A percentile compares a stretch with the other conserved stretches of the same genome.
These are phyloP conservation scores for Sclerotinia spermophila DNA, from an alignment of 2,329 filamentous ascomycete species.

Conservation along the genomic window DNA sequence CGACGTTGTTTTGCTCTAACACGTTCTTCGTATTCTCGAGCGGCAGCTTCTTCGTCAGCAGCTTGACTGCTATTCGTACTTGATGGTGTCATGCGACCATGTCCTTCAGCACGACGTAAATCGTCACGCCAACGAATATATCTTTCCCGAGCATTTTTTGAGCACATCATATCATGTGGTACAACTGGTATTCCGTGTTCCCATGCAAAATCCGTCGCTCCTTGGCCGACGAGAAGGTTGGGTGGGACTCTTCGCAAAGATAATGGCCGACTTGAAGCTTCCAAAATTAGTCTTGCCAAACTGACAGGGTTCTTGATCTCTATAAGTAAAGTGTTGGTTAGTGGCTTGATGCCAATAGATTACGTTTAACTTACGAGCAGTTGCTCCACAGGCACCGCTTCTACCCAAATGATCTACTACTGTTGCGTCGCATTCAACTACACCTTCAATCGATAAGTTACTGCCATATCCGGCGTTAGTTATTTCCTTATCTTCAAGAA, in stretches of 20 bases:
- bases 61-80: conserved; percentile 30
- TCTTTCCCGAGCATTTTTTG: conserved; percentile 71
- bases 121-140: conserved; percentile 77
- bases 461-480: conserved; percentile 97
- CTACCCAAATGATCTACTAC: conserved; percentile 87
- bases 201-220: conserved; percentile 80
- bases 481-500: conserved; percentile 89
- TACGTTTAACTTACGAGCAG: conserved; percentile 66
- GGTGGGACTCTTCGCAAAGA: conserved; percentile 86
- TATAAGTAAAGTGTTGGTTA: conserved; percentile 39
- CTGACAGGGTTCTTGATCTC: conserved; percentile 92
- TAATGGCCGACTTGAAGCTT: conserved; percentile 71
- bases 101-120: conserved; percentile 57
- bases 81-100: conserved; percentile 39
- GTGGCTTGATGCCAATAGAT: background rate
- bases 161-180: conserved; percentile 75
- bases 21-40: conserved; percentile 34
- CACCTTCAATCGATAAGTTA: conserved; percentile 85
- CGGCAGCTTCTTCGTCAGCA: conserved; percentile 26
- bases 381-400: conserved; percentile 89
- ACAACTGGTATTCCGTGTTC: conserved; percentile 71
- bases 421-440: conserved; percentile 91
- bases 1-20: conserved; percentile 34
- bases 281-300: conserved; percentile 77
- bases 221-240: conserved; percentile 82